phyloP scores from a whole-genome alignment of 495 filamentous ascomycete species.

The Xylaria grammica region DNA sequence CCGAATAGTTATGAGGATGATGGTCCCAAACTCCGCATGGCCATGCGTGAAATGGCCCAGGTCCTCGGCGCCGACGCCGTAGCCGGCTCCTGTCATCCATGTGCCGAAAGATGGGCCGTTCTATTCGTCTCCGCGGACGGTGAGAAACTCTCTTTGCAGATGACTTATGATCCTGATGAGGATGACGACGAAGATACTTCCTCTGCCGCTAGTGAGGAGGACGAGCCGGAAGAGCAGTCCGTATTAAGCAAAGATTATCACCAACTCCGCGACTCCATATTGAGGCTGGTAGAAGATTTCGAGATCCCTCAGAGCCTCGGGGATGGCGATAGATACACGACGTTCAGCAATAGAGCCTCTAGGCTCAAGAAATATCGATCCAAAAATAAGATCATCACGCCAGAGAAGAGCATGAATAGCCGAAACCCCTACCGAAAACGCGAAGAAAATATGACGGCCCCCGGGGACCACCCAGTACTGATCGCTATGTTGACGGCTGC shows the following conservation, averaged over 20 bases:
- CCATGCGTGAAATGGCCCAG: slow-evolving; percentile 69
- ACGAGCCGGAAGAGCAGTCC: slow-evolving; percentile 64
- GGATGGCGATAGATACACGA: slow-evolving; percentile 58
- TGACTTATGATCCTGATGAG: slow-evolving; percentile 73
- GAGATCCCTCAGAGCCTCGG: slow-evolving; percentile 70
- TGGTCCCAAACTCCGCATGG: slow-evolving; percentile 58
- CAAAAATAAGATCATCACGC: slow-evolving; percentile 56
- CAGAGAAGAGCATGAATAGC: slow-evolving; percentile 52
- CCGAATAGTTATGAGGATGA: slow-evolving; percentile 58
- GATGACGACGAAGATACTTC: slow-evolving; percentile 67
- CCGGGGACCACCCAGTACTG: slow-evolving; percentile 51
- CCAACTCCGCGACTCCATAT: slow-evolving; percentile 78
- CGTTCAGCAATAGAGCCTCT: slow-evolving; percentile 68
- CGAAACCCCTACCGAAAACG: slow-evolving; percentile 60
- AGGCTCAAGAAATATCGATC: slow-evolving; percentile 55
- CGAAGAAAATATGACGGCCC: slow-evolving; percentile 38
- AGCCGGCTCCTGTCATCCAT: slow-evolving; percentile 70
- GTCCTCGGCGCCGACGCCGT: slow-evolving; percentile 63
- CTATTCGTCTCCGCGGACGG: slow-evolving; percentile 78
- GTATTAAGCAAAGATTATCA: slow-evolving; percentile 83
- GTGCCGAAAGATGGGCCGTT: slow-evolving; percentile 74
- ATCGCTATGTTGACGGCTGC: slow-evolving; percentile 73
- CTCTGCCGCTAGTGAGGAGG: slow-evolving; percentile 69
- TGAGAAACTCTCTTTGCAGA: slow-evolving; percentile 67
- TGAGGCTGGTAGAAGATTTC: slow-evolving; percentile 80